phyloP scores from a whole-genome alignment of 345 rosid species.

The Syzygium grande region DNA sequence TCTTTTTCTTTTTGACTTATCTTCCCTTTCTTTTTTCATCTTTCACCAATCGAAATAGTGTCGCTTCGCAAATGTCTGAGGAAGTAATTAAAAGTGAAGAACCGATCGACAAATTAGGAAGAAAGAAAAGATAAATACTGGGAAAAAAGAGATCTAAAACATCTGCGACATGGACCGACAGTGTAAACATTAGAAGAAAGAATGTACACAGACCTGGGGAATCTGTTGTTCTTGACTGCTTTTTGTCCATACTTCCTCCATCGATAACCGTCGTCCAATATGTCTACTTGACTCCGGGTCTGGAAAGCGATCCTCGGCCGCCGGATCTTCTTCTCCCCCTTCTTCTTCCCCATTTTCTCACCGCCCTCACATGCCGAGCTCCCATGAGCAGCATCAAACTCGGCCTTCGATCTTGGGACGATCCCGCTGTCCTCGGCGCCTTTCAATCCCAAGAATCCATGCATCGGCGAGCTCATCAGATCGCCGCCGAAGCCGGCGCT shows the following conservation, averaged over 20 bases:
- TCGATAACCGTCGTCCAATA: constrained; percentile 65
- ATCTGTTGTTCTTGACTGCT: constrained; percentile 57
- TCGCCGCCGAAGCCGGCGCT: background rate
- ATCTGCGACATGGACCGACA: background rate
- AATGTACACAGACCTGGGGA: constrained; percentile 24
- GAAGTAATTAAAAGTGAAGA: background rate
- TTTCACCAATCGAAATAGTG: background rate
- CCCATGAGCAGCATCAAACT: background rate
- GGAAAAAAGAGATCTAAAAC: background rate
- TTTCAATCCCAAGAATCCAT: constrained; percentile 20
- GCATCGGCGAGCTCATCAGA: background rate
- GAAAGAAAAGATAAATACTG: background rate
- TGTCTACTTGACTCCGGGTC: constrained; percentile 59
- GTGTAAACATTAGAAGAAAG: background rate
- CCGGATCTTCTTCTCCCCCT: constrained; percentile 32
- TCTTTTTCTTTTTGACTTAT: background rate
- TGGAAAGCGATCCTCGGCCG: constrained; percentile 54
- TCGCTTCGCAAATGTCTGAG: background rate
- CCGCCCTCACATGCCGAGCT: constrained; percentile 1
- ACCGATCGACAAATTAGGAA: background rate
- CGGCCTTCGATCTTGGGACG: background rate
- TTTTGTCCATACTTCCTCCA: constrained; percentile 80
- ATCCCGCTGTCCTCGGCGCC: background rate
- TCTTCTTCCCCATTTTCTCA: constrained; percentile 8
- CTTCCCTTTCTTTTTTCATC: background rate